These are phyloP conservation scores for Stentor roeselii DNA, from an alignment of 73 alveolate genomes.

Conservation along the genomic window DNA sequence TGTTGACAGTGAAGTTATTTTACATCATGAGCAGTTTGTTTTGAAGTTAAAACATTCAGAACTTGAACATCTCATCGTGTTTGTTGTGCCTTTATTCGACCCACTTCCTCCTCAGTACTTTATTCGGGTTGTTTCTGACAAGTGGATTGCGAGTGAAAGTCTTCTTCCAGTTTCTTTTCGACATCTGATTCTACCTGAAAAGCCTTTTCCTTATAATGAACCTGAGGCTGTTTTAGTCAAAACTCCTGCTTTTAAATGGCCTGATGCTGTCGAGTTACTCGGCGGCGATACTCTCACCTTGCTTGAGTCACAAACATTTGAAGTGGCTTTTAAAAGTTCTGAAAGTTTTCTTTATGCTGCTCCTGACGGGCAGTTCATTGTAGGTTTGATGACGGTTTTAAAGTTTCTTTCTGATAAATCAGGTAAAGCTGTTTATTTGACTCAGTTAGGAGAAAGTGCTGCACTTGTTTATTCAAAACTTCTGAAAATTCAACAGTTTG, in stretches of 20 bases:
- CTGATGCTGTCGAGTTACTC: slow-evolving; percentile 38
- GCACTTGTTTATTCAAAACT: not conserved
- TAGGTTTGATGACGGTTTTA: not conserved
- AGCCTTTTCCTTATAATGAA: slow-evolving; percentile 78
- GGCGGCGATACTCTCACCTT: slow-evolving; percentile 73
- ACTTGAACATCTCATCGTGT: slow-evolving; percentile 77
- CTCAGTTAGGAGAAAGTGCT: not conserved
- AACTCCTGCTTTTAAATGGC: slow-evolving; percentile 36
- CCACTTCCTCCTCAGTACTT: slow-evolving; percentile 98
- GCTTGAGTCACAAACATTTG: slow-evolving; percentile 87
- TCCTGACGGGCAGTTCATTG: slow-evolving; percentile 31
- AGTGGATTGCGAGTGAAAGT: slow-evolving; percentile 93
- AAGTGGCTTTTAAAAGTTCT: slow-evolving; percentile 66
- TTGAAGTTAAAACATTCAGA: slow-evolving; percentile 74
- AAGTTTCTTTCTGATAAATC: not conserved
- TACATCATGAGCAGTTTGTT: slow-evolving; percentile 92
- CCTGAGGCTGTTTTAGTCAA: slow-evolving; percentile 31
- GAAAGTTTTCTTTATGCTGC: slow-evolving; percentile 94
- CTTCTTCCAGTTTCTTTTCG: slow-evolving; percentile 93
- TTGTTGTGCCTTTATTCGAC: slow-evolving; percentile 96
- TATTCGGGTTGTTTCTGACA: slow-evolving; percentile 84
- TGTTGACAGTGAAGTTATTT: slow-evolving; percentile 95
- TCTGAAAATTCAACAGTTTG: not conserved
- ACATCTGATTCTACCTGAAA: slow-evolving; percentile 98
- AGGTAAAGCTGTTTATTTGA: not conserved